Evolutionary conservation across 139 green algal species (phyloP).

Genomic region (Microglena sp.): DNA sequence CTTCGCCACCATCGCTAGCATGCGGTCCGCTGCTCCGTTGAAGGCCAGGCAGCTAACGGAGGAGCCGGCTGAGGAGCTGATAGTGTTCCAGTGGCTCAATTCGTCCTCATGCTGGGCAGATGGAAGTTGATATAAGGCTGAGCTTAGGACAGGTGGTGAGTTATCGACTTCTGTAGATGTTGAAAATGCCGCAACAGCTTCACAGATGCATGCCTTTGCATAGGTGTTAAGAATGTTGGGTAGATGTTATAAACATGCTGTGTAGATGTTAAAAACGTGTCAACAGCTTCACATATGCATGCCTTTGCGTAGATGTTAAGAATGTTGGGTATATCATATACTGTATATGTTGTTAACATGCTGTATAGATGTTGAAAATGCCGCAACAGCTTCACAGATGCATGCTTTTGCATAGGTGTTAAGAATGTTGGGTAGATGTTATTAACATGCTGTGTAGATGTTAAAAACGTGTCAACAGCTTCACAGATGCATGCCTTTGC

Average conservation of each 20-base stretch:
- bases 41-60: neutral
- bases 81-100: conserved; percentile 6
- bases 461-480: neutral
- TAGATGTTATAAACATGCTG: neutral
- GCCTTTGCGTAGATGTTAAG: too few relatives aligned
- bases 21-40: neutral
- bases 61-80: neutral
- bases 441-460: neutral
- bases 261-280: neutral
- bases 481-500: neutral
- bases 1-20: neutral
- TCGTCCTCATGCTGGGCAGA: conserved; percentile 9
- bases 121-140: neutral
- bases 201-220: neutral
- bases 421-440: neutral
- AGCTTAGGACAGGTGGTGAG: neutral
- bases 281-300: neutral
- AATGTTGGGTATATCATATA: too few relatives aligned
- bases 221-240: neutral
- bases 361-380: neutral
- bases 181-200: neutral
- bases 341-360: too few relatives aligned
- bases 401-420: neutral
- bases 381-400: neutral
- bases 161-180: neutral